phyloP scores from a whole-genome alignment of 2,329 filamentous ascomycete species.

The Penicillium hesseltinei region DNA sequence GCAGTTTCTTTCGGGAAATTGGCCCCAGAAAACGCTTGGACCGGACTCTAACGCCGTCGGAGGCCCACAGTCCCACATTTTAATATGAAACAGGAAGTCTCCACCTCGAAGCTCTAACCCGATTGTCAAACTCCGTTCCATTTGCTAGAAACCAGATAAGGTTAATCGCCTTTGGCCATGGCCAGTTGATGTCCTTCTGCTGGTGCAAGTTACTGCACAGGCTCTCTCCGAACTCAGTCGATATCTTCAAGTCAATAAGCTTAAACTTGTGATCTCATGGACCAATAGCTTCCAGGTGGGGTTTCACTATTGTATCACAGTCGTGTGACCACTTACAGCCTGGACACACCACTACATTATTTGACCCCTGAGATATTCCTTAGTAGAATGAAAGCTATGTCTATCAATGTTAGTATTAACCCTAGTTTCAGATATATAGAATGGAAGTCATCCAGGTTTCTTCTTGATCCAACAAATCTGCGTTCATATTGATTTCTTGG shows the following conservation, averaged over 20 bases:
- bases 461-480: too few species aligned
- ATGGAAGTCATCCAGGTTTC: not conserved
- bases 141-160: not conserved
- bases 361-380: not conserved
- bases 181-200: not conserved
- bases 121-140: not conserved
- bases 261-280: not conserved
- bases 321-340: not conserved
- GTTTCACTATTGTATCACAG: not conserved
- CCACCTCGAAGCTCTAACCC: not conserved
- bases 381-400: not conserved
- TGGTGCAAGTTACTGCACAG: not conserved
- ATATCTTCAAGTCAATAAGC: not conserved
- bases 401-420: not conserved
- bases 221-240: not conserved
- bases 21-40: constrained; percentile 3
- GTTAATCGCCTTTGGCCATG: not conserved
- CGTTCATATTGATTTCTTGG: not conserved
- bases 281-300: not conserved
- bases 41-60: not conserved
- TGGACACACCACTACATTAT: not conserved
- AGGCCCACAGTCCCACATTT: not conserved
- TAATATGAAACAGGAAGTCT: constrained; percentile 1
- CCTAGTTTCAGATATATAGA: too few species aligned
- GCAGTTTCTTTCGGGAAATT: not conserved